A percentile compares a stretch with the other conserved stretches of the same genome.
These are phyloP conservation scores for Clitopilus passeckerianus DNA, from an alignment of 768 basidiomycete genomes.

Conservation along the genomic window DNA sequence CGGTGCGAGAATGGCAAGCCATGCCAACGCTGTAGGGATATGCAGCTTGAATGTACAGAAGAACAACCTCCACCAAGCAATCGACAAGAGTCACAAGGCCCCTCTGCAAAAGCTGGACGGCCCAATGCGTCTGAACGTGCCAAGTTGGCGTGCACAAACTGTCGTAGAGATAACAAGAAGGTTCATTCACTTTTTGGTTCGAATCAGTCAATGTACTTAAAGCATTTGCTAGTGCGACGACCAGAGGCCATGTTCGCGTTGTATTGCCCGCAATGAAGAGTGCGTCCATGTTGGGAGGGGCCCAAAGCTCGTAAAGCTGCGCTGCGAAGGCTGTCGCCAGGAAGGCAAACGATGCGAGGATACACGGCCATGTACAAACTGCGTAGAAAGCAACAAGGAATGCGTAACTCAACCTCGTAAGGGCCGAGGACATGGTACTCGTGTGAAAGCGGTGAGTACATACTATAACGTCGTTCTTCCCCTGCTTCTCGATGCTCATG, in stretches of 20 bases:
- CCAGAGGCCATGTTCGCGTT: slow-evolving; percentile 58
- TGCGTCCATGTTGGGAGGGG: slow-evolving; percentile 54
- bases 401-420: slow-evolving; percentile 48
- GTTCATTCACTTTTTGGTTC: slow-evolving; percentile 19
- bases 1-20: slow-evolving; percentile 45
- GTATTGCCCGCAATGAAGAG: slow-evolving; percentile 46
- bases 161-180: slow-evolving; percentile 66
- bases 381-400: slow-evolving; percentile 38
- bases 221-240: slow-evolving; percentile 46
- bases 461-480: not conserved
- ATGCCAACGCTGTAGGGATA: slow-evolving; percentile 49
- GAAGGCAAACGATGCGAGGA: slow-evolving; percentile 60
- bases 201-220: not conserved
- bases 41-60: slow-evolving; percentile 46
- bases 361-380: slow-evolving; percentile 48
- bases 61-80: slow-evolving; percentile 23
- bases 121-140: slow-evolving; percentile 40
- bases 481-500: slow-evolving; percentile 4
- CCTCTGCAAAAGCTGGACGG: slow-evolving; percentile 18
- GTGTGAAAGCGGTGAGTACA: slow-evolving; percentile 52
- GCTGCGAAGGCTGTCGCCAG: slow-evolving; percentile 54
- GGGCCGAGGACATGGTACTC: slow-evolving; percentile 53
- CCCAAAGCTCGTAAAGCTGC: slow-evolving; percentile 53
- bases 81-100: slow-evolving; percentile 18
- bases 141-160: slow-evolving; percentile 55